phyloP scores from a whole-genome alignment of 2,329 filamentous ascomycete genomes.

The Sporothrix globosa region DNA sequence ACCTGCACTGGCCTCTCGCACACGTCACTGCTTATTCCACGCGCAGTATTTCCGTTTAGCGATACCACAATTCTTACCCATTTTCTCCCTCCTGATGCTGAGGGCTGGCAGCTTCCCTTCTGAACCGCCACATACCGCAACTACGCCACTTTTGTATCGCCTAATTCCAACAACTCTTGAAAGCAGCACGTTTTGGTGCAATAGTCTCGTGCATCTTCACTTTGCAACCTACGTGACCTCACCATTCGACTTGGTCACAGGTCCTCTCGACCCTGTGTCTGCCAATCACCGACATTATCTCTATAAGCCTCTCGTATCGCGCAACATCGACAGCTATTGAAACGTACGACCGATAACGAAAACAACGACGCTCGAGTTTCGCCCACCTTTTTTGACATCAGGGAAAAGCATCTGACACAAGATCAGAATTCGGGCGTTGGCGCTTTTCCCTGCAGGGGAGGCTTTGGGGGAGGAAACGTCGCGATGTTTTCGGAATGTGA shows the following conservation, averaged over 20 bases:
- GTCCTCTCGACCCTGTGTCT: background rate
- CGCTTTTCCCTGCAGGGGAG: slow-evolving; percentile 16
- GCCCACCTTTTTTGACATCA: background rate
- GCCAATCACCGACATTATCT: background rate
- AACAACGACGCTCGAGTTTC: background rate
- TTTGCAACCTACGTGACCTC: background rate
- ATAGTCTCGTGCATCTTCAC: slow-evolving; percentile 32
- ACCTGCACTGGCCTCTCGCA: background rate
- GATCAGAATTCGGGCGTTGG: slow-evolving; percentile 1
- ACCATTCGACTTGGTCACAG: background rate
- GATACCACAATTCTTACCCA: background rate
- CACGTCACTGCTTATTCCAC: slow-evolving; percentile 19
- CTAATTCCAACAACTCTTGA: background rate
- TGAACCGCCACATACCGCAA: slow-evolving; percentile 21
- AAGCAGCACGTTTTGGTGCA: background rate
- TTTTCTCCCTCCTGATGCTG: background rate
- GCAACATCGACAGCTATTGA: background rate
- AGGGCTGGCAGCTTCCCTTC: too few species aligned
- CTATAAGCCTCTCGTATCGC: background rate
- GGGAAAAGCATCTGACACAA: background rate
- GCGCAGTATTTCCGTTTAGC: background rate
- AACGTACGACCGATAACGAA: slow-evolving; percentile 15
- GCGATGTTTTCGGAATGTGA: slow-evolving; percentile 91
- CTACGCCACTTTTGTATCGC: slow-evolving; percentile 9
- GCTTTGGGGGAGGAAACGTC: slow-evolving; percentile 39